Evolutionary conservation across 352 stramenopile genomes (phyloP).

Genomic region (Phytophthora meadii): DNA sequence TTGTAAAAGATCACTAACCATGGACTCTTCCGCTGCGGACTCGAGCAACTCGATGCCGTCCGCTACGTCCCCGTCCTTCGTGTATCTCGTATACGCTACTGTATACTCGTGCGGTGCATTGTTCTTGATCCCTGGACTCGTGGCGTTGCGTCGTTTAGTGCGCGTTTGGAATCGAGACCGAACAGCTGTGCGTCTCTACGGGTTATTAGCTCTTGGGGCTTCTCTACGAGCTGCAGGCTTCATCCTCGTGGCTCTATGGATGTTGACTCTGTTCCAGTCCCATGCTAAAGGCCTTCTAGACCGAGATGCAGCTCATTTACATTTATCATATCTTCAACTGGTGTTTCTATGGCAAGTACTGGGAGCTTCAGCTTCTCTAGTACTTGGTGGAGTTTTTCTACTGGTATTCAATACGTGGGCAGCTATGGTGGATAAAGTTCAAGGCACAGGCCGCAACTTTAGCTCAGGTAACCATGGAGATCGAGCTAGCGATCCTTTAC

Average conservation of each 20-base stretch:
- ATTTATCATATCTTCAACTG: slow-evolving; percentile 66
- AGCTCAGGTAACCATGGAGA: slow-evolving; percentile 4
- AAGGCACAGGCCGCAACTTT: slow-evolving; percentile 17
- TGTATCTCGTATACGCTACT: slow-evolving; percentile 58
- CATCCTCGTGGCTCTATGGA: slow-evolving; percentile 59
- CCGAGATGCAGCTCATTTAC: slow-evolving; percentile 53
- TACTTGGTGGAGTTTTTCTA: slow-evolving; percentile 60
- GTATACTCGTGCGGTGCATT: slow-evolving; percentile 58
- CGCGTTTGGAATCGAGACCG: slow-evolving; percentile 51
- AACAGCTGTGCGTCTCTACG: slow-evolving; percentile 66
- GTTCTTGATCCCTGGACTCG: slow-evolving; percentile 52
- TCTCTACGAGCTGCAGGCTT: slow-evolving; percentile 57
- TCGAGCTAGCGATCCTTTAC: slow-evolving; percentile 11
- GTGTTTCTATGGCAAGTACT: slow-evolving; percentile 65
- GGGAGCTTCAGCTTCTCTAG: slow-evolving; percentile 48
- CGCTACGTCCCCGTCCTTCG: slow-evolving; percentile 36
- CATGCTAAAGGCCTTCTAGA: slow-evolving; percentile 32
- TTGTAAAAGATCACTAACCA: neutral
- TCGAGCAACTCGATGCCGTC: slow-evolving; percentile 9
- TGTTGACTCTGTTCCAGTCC: slow-evolving; percentile 52
- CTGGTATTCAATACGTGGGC: slow-evolving; percentile 76
- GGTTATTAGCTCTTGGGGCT: slow-evolving; percentile 52
- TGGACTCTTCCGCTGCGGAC: slow-evolving; percentile 1
- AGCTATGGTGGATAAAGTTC: slow-evolving; percentile 67
- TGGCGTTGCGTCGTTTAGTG: slow-evolving; percentile 45